Base-by-base conservation (phyloP, 768 basidiomycete genomes). In the Hypholoma fasciculare region DNA sequence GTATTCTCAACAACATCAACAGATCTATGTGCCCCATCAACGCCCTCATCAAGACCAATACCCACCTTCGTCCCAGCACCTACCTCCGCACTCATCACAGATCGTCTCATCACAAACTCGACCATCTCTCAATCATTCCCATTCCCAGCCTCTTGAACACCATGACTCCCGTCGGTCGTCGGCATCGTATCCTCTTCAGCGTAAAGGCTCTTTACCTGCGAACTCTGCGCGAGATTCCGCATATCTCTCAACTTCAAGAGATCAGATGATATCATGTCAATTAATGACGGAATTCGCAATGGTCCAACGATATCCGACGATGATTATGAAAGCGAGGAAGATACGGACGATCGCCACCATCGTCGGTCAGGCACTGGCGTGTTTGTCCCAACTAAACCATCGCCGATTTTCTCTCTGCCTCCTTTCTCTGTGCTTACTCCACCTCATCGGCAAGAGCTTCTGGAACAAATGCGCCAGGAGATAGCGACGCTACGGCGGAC, bases 291-390 rank as follows among this genome's bases (percentile, higher is more conserved):
- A 17, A 76, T 77, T 38, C 67, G 56, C 17, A 63, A 58, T 40
- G 70, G 46, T 63, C 71, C 63, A 39, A 67, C 63, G 20, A 63
- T 67, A 20, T 75, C 78, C n/a, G 84, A 83, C 50, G 82, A 79
- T 61, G 82, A 84, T 30, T 86, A 76, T 60, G 86, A 88, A 69
- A 90, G 88, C 65, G 88, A 89, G 65, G 88, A 89, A 57, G 88
- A 87, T 46, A 72, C 82, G 68, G 64, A 75, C 27, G 71, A 77
- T 48, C 79, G 80, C 20, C 75, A 80, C 62, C 72, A 76, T 57
- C 78, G 78, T 57, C 74, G 79, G 37, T 70, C 72, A 54, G 51
- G 36, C 54, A 64, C 78, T 13, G 75, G 76, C 43, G 65, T 72
- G 26, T 78, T 72, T 53, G 60, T 69, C 7, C 63, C 70, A 36